phyloP scores from a whole-genome alignment of 2,329 filamentous ascomycete genomes.

The Arthrobotrys musiformis region DNA sequence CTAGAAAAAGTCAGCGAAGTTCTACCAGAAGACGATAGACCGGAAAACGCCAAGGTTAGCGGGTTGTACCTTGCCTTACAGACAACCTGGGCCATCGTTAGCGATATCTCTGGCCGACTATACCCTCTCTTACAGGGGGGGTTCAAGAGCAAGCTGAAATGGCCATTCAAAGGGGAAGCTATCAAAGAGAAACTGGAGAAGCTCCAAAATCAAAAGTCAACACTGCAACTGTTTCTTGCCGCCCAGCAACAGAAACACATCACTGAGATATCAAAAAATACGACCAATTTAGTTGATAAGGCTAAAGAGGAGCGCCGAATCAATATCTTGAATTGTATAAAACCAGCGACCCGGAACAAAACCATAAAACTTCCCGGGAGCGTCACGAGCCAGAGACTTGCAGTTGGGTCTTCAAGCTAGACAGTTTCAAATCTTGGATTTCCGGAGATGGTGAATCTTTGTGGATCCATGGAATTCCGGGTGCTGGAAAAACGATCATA shows the following conservation, averaged over 20 bases:
- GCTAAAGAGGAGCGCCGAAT: constrained; percentile 7
- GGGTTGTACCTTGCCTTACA: neutral
- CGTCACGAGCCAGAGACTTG: constrained; percentile 21
- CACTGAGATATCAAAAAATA: neutral
- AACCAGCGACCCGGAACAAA: constrained; percentile 46
- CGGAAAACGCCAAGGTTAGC: neutral
- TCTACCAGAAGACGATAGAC: neutral
- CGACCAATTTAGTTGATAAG: neutral
- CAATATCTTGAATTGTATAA: constrained; percentile 39
- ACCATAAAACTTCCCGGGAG: constrained; percentile 23
- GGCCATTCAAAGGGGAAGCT: constrained; percentile 28
- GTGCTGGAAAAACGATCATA: constrained; percentile 43
- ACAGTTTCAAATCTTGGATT: constrained; percentile 20
- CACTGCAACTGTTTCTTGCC: constrained; percentile 24
- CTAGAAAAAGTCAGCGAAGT: constrained; percentile 29
- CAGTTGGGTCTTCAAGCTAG: constrained; percentile 24
- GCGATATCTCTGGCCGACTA: constrained; percentile 12
- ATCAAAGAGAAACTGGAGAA: constrained; percentile 27
- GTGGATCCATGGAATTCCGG: constrained; percentile 44
- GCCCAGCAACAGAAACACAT: constrained; percentile 16
- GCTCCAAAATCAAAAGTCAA: constrained; percentile 25
- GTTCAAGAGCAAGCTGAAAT: neutral
- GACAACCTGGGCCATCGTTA: neutral
- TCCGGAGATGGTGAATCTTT: neutral
- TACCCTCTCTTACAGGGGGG: constrained; percentile 12